Conservation (phyloP, 768 basidiomycete genomes). For the Pulveroboletus sp. region DNA sequence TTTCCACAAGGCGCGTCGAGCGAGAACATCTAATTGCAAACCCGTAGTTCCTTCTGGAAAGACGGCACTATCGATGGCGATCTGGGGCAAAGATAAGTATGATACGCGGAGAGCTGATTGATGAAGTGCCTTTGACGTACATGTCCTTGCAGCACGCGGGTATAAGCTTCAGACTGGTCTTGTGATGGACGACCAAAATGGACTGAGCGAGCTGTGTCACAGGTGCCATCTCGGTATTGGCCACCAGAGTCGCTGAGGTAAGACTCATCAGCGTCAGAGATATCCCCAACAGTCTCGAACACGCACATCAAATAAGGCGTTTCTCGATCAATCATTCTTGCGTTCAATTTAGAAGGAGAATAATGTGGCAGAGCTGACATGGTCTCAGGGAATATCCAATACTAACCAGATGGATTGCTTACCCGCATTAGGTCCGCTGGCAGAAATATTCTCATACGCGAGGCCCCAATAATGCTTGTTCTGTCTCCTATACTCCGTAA, state of each 20-base stretch:
- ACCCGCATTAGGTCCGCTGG: slow-evolving; percentile 84
- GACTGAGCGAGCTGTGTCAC: slow-evolving; percentile 76
- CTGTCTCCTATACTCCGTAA: slow-evolving; percentile 71
- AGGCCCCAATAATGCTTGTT: slow-evolving; percentile 76
- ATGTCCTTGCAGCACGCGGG: slow-evolving; percentile 93
- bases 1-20: slow-evolving; percentile 84
- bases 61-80: slow-evolving; percentile 84
- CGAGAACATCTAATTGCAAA: slow-evolving; percentile 78
- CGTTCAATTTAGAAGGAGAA: slow-evolving; percentile 62
- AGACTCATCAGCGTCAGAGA: slow-evolving; percentile 13
- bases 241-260: slow-evolving; percentile 81
- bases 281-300: slow-evolving; percentile 5
- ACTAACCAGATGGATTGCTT: slow-evolving; percentile 14
- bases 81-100: slow-evolving; percentile 43
- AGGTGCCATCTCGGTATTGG: slow-evolving; percentile 87
- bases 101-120: slow-evolving; percentile 9
- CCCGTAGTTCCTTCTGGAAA: slow-evolving; percentile 92
- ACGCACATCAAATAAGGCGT: slow-evolving; percentile 87
- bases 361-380: slow-evolving; percentile 85
- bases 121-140: slow-evolving; percentile 46
- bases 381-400: not conserved
- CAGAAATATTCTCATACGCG: slow-evolving; percentile 88
- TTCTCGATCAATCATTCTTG: slow-evolving; percentile 70
- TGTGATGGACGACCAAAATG: slow-evolving; percentile 85
- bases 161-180: slow-evolving; percentile 90